These are phyloP conservation scores for Pseudopyricularia cyperi DNA, from an alignment of 2,329 filamentous ascomycete species.

Conservation along the genomic window DNA sequence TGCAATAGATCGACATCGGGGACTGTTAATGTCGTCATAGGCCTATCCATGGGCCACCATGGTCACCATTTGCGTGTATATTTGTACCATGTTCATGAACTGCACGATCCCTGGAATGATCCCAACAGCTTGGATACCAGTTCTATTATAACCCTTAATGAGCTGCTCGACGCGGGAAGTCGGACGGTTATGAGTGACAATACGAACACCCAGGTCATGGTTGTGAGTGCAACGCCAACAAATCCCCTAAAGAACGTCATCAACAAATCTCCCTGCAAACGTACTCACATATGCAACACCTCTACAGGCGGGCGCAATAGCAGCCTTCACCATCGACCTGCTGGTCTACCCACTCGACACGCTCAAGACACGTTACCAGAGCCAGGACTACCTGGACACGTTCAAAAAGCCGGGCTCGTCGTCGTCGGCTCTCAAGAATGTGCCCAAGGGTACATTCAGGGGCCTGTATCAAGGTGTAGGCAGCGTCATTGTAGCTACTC, in stretches of 20 bases:
- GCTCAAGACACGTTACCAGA: conserved; percentile 76
- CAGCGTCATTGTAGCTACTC: conserved; percentile 69
- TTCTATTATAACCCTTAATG: no score
- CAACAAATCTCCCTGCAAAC: not conserved
- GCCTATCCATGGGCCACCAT: not conserved
- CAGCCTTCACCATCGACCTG: conserved; percentile 76
- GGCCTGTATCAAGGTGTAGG: conserved; percentile 82
- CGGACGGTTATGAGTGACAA: conserved; percentile 8
- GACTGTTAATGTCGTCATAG: not conserved
- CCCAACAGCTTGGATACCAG: no score
- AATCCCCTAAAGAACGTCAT: not conserved
- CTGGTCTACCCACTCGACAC: conserved; percentile 83
- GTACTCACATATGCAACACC: not conserved
- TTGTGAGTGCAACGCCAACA: conserved; percentile 3
- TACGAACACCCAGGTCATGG: conserved; percentile 7
- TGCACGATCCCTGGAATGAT: no score
- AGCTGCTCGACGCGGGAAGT: no score
- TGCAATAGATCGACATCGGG: not conserved
- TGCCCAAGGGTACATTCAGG: conserved; percentile 31
- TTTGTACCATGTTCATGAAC: not conserved
- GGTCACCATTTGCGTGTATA: no score
- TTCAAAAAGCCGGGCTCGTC: conserved; percentile 37
- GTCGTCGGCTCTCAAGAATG: conserved; percentile 32
- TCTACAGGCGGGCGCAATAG: conserved; percentile 63
- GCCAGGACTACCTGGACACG: conserved; percentile 56